These are phyloP conservation scores for Uronychia setigera DNA, from an alignment of 73 alveolate genomes.

Conservation along the genomic window DNA sequence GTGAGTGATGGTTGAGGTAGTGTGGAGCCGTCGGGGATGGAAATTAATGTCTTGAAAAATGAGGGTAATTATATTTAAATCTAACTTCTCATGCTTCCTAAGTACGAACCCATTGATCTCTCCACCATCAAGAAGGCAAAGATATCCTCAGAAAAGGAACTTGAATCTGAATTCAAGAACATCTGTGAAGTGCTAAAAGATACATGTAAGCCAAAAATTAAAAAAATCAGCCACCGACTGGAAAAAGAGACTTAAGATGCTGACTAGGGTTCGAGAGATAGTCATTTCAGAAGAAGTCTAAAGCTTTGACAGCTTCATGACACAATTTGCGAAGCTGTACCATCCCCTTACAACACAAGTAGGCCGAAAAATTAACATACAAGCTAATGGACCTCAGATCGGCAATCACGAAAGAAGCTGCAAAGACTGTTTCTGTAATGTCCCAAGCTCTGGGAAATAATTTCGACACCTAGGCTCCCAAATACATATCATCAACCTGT, in stretches of 20 bases:
- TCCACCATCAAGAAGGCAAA: conserved; percentile 6
- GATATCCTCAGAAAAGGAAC: conserved; percentile 18
- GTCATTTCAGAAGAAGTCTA: conserved; percentile 21
- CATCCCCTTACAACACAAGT: conserved; percentile 25
- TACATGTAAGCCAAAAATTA: too few species aligned
- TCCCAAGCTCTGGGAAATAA: conserved; percentile 37
- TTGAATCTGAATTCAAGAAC: conserved; percentile 7
- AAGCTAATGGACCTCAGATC: conserved; percentile 59
- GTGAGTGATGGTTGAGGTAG: conserved; percentile 4
- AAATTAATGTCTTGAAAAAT: too few species aligned
- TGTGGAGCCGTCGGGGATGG: background rate
- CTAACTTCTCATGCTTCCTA: background rate
- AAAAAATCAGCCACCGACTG: conserved; percentile 21
- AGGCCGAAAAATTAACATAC: background rate
- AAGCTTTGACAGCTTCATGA: conserved; percentile 11
- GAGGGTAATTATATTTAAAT: too few species aligned
- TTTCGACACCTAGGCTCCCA: conserved; percentile 35
- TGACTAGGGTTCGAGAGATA: conserved; percentile 5
- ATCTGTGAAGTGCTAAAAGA: conserved; percentile 8
- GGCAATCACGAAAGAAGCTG: conserved; percentile 56
- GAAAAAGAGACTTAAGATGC: conserved; percentile 16
- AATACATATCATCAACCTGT: conserved; percentile 26
- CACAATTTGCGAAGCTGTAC: conserved; percentile 18
- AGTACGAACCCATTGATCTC: conserved; percentile 17
- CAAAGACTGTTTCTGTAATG: conserved; percentile 26